Conservation (phyloP, 768 basidiomycete species). For the Leucosporidium yakuticum region DNA sequence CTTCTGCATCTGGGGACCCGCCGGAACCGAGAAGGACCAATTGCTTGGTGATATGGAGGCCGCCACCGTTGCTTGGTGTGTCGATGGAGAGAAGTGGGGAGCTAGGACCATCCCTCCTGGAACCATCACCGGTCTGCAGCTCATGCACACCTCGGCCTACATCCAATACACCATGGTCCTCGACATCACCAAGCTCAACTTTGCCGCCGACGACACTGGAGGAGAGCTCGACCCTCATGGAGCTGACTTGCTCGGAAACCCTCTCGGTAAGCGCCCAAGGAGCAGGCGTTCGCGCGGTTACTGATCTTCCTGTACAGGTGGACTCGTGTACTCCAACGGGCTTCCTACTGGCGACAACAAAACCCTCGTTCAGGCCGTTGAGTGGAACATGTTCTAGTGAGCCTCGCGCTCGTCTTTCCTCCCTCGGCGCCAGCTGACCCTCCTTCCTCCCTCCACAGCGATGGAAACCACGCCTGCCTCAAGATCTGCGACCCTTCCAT, state of each 20-base stretch:
- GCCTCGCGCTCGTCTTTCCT: background rate
- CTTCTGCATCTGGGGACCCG: constrained; percentile 29
- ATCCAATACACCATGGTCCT: constrained; percentile 38
- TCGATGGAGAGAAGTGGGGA: constrained; percentile 50
- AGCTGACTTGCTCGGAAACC: constrained; percentile 61
- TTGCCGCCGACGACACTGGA: constrained; percentile 54
- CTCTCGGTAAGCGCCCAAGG: no score
- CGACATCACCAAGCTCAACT: constrained; percentile 55
- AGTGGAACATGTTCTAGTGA: constrained; percentile 39
- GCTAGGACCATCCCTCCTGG: constrained; percentile 64
- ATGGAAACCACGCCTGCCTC: constrained; percentile 39
- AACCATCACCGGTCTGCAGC: constrained; percentile 53
- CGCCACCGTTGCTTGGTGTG: constrained; percentile 36
- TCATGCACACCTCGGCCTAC: constrained; percentile 46
- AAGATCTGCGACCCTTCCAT: constrained; percentile 58
- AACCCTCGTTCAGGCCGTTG: constrained; percentile 39
- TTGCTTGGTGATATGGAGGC: constrained; percentile 20
- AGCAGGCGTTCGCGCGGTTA: no score
- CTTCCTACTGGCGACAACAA: constrained; percentile 28
- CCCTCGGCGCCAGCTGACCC: background rate
- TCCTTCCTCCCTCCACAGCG: background rate
- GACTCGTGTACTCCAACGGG: constrained; percentile 23
- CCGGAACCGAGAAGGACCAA: background rate
- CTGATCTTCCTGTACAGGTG: background rate
- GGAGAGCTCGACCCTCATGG: constrained; percentile 50